Evolutionary conservation across 2,329 filamentous ascomycete genomes (phyloP), one percentile per base, ranked within the genome.

Genomic region (Alternaria brassicicola): DNA sequence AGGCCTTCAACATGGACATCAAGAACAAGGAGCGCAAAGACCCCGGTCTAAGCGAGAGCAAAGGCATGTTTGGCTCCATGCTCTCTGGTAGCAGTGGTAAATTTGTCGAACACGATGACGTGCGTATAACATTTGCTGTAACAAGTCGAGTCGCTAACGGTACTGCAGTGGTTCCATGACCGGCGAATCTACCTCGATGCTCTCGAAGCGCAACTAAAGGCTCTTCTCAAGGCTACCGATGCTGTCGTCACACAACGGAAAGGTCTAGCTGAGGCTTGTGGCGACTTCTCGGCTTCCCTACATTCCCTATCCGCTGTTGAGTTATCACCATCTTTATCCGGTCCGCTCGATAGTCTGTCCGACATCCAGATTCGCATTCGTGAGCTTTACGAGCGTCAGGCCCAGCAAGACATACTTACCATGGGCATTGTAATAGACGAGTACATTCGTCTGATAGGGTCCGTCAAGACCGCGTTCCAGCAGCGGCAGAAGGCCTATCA

Each of bases 341-440:
- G 89, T 0, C 95, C 95, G 1, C 83, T 99, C 6, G 94, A 97
- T 68, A 92, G 92, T 19, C 85, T 99, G 9, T 97, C 94, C 2
- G 93, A 97, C 68, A 85, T 99, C 2, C 95, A 99, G 77, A 84
- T 97, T 60, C 93, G 94, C 35, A 97, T 99, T 66, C 88, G 90
- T 58, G 95, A 99, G 71, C 87, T 99, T 1, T 98, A 99, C 75
- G 93, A 97, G 69, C 90, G 95, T 21, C 95, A 99, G 78, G 95
- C 95, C 10, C 93, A 97, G 79, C 95, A 99, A 77, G 95, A 99
- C 74, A 89, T 98, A 30, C 84, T 99, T 50, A 99, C 95, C 0
- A 88, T 99, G 64, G 95, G 95, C 35, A 98, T 98, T 72, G 96
- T 96, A 41, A 93, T 99, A 63, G 95, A 99, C 65, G 95, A 99